These are phyloP conservation scores for Byssochlamys sp. DNA, from an alignment of 2,329 filamentous ascomycete species.

Conservation along the genomic window DNA sequence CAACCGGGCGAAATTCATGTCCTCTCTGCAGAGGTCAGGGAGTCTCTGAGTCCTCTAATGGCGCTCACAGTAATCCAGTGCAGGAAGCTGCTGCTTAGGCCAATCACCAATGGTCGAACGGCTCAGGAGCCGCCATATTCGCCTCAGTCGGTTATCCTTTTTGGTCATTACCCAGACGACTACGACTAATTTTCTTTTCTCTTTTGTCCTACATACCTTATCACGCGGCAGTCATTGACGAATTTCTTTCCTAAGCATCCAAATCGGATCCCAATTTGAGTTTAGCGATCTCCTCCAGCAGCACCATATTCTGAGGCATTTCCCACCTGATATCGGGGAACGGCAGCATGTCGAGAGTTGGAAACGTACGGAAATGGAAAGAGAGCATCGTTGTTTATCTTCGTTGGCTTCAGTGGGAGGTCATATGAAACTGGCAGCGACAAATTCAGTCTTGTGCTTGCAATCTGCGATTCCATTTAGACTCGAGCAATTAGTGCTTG, in stretches of 20 bases:
- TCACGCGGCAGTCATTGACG: not conserved
- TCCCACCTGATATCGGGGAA: not conserved
- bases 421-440: not conserved
- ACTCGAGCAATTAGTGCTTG: not conserved
- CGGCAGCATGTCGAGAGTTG: not conserved
- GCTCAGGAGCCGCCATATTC: not conserved
- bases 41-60: slow-evolving; percentile 38
- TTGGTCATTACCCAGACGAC: not conserved
- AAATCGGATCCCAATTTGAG: not conserved
- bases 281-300: not conserved
- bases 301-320: not conserved
- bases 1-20: slow-evolving; percentile 56
- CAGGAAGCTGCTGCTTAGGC: slow-evolving; percentile 1
- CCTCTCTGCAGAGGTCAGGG: slow-evolving; percentile 52
- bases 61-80: not conserved
- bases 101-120: not conserved
- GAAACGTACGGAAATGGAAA: not conserved
- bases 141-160: not conserved
- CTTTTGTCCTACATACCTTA: not conserved
- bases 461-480: not conserved
- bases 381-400: not conserved
- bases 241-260: not conserved
- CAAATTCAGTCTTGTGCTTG: not conserved
- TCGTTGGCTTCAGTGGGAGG: not conserved
- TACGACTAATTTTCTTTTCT: not conserved